Percentiles rank a stretch among this genome's conserved stretches.
Conservation (phyloP, 2,329 filamentous ascomycete species). For the Ploettnerulaceae sp. region DNA sequence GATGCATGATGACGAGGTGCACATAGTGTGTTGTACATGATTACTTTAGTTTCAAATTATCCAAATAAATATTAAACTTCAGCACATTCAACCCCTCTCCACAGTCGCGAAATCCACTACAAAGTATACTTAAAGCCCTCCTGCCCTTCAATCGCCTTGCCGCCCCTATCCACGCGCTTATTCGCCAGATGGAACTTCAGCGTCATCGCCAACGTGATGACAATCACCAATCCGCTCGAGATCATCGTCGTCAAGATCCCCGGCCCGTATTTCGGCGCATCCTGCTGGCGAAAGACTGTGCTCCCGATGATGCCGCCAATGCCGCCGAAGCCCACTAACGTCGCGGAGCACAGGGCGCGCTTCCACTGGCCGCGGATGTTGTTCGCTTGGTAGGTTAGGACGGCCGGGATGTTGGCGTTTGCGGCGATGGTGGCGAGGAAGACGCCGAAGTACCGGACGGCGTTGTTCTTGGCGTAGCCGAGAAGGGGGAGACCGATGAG, state of each 20-base stretch:
- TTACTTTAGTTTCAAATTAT: too few relatives aligned
- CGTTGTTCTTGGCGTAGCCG: slow-evolving; percentile 45
- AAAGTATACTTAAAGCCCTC: slow-evolving; percentile 34
- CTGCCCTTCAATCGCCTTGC: slow-evolving; percentile 34
- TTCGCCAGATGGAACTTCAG: slow-evolving; percentile 33
- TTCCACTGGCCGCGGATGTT: slow-evolving; percentile 83
- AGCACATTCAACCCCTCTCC: background rate
- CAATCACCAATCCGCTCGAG: slow-evolving; percentile 27
- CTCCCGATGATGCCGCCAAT: slow-evolving; percentile 74
- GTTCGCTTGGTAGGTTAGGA: slow-evolving; percentile 77
- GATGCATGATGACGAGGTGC: too few relatives aligned
- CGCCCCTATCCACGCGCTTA: slow-evolving; percentile 32
- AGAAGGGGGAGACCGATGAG: slow-evolving; percentile 40
- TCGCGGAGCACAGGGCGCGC: slow-evolving; percentile 71
- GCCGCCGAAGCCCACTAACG: slow-evolving; percentile 70
- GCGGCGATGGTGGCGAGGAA: slow-evolving; percentile 43
- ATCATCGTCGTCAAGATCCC: slow-evolving; percentile 27
- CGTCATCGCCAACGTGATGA: slow-evolving; percentile 27
- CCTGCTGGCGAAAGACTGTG: slow-evolving; percentile 62
- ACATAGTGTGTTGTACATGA: too few relatives aligned
- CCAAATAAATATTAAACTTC: too few relatives aligned
- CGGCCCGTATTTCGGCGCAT: slow-evolving; percentile 45
- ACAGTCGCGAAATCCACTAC: background rate
- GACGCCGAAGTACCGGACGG: slow-evolving; percentile 51
- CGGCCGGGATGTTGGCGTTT: slow-evolving; percentile 70